Conservation (phyloP, 179 eudicot genomes). For the Carnegiea gigantea region DNA sequence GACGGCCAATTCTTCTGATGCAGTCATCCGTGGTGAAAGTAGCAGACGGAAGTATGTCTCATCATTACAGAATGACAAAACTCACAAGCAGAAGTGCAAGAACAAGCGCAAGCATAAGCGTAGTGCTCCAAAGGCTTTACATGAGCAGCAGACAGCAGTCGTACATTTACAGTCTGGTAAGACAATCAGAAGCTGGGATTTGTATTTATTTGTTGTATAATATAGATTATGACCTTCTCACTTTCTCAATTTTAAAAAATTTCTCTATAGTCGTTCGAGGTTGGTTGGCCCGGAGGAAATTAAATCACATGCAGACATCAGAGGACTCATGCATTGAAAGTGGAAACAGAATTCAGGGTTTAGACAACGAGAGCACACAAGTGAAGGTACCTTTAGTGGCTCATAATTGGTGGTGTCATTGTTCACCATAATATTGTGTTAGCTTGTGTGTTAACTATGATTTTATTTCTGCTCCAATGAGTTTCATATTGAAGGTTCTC, state of each 20-base stretch:
- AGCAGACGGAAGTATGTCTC: constrained; percentile 50
- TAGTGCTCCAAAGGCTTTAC: constrained; percentile 40
- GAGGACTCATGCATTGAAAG: constrained; percentile 29
- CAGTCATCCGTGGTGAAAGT: constrained; percentile 82
- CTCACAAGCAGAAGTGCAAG: constrained; percentile 15
- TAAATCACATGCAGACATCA: constrained; percentile 36
- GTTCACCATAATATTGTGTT: not conserved
- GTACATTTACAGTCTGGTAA: constrained; percentile 82
- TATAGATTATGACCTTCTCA: constrained; percentile 9
- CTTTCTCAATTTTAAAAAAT: constrained; percentile 1
- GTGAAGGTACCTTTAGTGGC: constrained; percentile 47
- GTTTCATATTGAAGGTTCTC: not conserved
- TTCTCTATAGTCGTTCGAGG: constrained; percentile 69
- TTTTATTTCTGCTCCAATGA: not conserved
- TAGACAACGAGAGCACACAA: constrained; percentile 36
- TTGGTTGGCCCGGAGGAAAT: constrained; percentile 61
- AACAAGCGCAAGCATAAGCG: constrained; percentile 24
- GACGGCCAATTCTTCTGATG: constrained; percentile 15
- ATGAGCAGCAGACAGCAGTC: constrained; percentile 54
- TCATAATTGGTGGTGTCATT: not conserved
- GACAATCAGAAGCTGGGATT: constrained; percentile 4
- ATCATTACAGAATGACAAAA: constrained; percentile 28
- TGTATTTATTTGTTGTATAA: not conserved
- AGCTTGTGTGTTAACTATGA: not conserved
- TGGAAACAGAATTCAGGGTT: constrained; percentile 24